Base-by-base conservation (phyloP, 2,329 filamentous ascomycete species). In the Metarhizium brunneum region DNA sequence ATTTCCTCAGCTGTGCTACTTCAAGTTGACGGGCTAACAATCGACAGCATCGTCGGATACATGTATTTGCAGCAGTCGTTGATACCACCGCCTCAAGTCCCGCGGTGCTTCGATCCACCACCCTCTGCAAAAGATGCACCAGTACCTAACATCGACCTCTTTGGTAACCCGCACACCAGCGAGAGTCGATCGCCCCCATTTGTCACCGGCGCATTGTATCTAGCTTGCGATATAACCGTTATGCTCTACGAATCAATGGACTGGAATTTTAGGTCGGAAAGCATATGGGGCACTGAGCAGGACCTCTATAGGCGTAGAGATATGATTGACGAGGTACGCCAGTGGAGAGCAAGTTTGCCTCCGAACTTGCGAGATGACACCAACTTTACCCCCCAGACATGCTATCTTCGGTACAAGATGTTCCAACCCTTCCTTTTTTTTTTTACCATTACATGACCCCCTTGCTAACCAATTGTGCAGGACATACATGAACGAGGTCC, bases 301-400 rank as follows among this genome's bases (percentile, higher is more conserved):
- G 56, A 62, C 20, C 16, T 60, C 18, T 36, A 32, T 11, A 25
- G 52, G 20, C 57, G 56, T 30, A 50, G 55, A 14, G 4, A 42
- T 14, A 50, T 57, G 11, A 40, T 57, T 16, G 8, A 14, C 6
- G 20, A 54, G 30, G 45, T 59, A 11, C 43, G 55, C 6, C 20
- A 48, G 5, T 61, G 58, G 59, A 56, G 47, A 29, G 49, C 20
- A 6, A 38, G n/a, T 6, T 40, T 60, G 29, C 59, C 59, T 6
- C 47, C 47, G 2, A 52, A 54, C 36, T 53, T 61, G 58, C 50
- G 47, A 8, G 51, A 55, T 11, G 58, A 60, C n/a, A 36, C 48
- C n/a, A 61, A 61, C 30, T 54, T 57, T 38, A 58, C 58, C 2
- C 58, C 56, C 1, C 59, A 61, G 53, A 60, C 59, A 3, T 57